Base-by-base conservation (phyloP, 2,329 filamentous ascomycete genomes). In the Cladophialophora carrionii region DNA sequence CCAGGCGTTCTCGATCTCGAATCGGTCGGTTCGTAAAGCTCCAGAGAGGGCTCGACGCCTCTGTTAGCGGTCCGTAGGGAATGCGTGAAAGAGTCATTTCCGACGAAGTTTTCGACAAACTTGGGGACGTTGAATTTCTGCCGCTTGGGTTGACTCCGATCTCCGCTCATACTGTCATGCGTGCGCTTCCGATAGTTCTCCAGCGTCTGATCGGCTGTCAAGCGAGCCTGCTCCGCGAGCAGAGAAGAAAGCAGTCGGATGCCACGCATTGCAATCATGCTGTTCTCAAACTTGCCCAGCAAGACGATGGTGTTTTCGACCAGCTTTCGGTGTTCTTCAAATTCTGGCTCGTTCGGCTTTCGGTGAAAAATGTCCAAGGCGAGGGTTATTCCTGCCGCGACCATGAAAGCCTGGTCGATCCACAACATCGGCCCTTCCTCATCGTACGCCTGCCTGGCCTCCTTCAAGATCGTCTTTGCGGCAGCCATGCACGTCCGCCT, bases 361-460 rank as follows among this genome's bases (percentile, higher is more conserved):
- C 75, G 75, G 63, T 78, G 76, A 53, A 76, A 74, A 4, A 75
- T 71, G 56, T 79, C 77, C n/a, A 79, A 70, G 24, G 75, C 74
- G 14, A 79, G 66, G 2, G 78, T 77, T 7, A 79, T 78, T 51
- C 75, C 69, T 3, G 77, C 77, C 20, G 78, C 76, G 1, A 79
- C 76, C n/a, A 74, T 73, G 59, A 79, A 79, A 7, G 77, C 76
- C 64, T 79, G 76, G 41, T 78, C 74, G 32, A 80, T 78, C 79
- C 79, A 81, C 61, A 79, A 73, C 14, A 78, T 74, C 1, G 79
- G 79, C 29, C 78, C 78, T 52, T 70, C 64, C 7, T 76, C 71
- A 2, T 76, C 73, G 14, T 75, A 74, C 1, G 74, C 72, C 14
- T 73, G 72, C 17, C 71, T 74, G 65, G 79, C 77, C 26, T 76